A percentile compares a stretch with the other conserved stretches of the same genome.
phyloP scores from a whole-genome alignment of 768 basidiomycete genomes.

The Strobilomyces echinocephalus region DNA sequence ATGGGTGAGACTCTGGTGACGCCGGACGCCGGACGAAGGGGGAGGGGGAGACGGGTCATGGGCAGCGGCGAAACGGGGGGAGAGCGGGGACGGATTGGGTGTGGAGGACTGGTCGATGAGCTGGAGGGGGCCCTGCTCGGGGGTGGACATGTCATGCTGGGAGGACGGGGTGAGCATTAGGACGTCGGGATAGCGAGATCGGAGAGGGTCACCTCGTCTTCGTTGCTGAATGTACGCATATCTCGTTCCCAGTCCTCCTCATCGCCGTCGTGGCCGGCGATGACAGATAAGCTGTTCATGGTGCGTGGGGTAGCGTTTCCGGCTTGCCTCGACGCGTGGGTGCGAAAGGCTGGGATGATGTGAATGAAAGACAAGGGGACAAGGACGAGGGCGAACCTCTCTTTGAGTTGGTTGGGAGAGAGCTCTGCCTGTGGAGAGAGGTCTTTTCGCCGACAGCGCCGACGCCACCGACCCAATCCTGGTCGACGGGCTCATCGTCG shows the following conservation, averaged over 20 bases:
- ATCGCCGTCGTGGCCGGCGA: conserved; percentile 82
- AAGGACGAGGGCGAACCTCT: conserved; percentile 44
- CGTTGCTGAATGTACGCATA: conserved; percentile 51
- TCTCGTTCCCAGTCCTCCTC: conserved; percentile 84
- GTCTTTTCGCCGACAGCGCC: conserved; percentile 83
- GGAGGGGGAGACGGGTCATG: conserved; percentile 68
- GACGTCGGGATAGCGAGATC: conserved; percentile 1
- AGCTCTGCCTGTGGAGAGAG: conserved; percentile 73
- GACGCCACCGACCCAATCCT: conserved; percentile 77
- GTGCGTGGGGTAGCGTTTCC: conserved; percentile 66
- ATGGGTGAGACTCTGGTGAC: conserved; percentile 77
- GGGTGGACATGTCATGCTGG: conserved; percentile 21
- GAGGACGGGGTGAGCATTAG: not conserved
- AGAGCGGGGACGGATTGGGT: conserved; percentile 49
- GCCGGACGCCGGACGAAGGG: conserved; percentile 63
- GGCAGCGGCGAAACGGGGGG: conserved; percentile 52
- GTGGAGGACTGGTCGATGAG: conserved; percentile 44
- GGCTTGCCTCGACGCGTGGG: conserved; percentile 44
- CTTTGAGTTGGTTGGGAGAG: conserved; percentile 76
- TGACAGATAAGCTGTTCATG: conserved; percentile 78
- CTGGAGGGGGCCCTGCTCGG: conserved; percentile 37
- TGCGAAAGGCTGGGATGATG: conserved; percentile 45
- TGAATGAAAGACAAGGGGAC: not conserved
- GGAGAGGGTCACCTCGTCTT: conserved; percentile 55
- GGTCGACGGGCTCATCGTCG: conserved; percentile 73